A percentile compares a stretch with the other conserved stretches of the same genome.
Evolutionary conservation across 495 filamentous ascomycete species (phyloP).

Genomic region (Aspergillus campestris): DNA sequence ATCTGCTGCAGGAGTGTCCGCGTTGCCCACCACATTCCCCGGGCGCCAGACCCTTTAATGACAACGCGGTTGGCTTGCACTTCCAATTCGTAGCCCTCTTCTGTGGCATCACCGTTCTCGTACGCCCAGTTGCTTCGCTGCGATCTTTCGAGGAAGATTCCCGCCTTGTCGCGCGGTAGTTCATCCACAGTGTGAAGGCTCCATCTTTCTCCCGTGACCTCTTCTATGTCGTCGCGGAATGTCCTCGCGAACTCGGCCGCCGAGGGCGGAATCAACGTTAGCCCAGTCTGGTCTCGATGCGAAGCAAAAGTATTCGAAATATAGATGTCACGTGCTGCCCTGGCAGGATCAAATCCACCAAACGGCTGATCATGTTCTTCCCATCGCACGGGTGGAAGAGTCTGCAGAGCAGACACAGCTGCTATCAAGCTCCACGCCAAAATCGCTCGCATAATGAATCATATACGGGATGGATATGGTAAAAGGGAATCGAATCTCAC

Average conservation of each 20-base stretch:
- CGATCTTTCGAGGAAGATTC: constrained; percentile 26
- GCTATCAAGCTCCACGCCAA: no score
- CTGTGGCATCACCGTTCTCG: constrained; percentile 34
- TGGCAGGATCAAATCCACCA: no score
- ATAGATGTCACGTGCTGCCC: constrained; percentile 9
- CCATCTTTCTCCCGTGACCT: constrained; percentile 25
- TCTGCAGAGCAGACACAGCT: no score
- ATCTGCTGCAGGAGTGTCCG: constrained; percentile 43
- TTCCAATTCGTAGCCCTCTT: constrained; percentile 42
- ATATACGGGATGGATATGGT: no score
- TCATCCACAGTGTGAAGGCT: constrained; percentile 15
- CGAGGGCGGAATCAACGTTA: constrained; percentile 47
- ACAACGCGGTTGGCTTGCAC: constrained; percentile 20
- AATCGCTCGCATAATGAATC: no score
- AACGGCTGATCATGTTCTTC: no score
- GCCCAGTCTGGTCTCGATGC: constrained; percentile 24
- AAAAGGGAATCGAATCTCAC: no score
- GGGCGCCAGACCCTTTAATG: constrained; percentile 38
- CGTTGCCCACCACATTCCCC: constrained; percentile 51
- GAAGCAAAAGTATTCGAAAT: constrained; percentile 13
- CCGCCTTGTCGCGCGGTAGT: constrained; percentile 16
- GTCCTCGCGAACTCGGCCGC: constrained; percentile 39
- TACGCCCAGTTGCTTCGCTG: constrained; percentile 24
- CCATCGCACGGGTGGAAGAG: no score
- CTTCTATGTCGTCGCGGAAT: constrained; percentile 36